Conservation (phyloP, 139 green algal genomes). For the Volvox africanus region DNA sequence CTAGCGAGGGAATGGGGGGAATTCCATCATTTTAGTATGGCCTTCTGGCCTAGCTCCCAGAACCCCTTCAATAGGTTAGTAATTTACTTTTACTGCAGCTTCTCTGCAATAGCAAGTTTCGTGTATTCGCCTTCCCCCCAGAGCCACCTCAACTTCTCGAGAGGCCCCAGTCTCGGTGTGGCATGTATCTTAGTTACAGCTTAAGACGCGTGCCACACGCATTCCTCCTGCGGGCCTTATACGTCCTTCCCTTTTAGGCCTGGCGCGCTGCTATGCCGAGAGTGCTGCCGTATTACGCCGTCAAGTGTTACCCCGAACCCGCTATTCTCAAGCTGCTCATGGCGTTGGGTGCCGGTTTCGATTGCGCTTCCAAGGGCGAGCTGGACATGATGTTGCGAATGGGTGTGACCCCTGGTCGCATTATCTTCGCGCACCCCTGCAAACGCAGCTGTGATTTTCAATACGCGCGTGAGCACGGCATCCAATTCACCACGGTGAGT, state of each 20-base stretch:
- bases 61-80: too few relatives aligned
- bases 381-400: slow-evolving; percentile 84
- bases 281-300: slow-evolving; percentile 89
- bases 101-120: too few relatives aligned
- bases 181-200: too few relatives aligned
- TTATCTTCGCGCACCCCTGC: slow-evolving; percentile 96
- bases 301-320: slow-evolving; percentile 94
- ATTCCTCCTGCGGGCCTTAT: too few relatives aligned
- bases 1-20: background rate
- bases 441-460: slow-evolving; percentile 91
- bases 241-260: slow-evolving; percentile 49
- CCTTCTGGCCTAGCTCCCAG: too few relatives aligned
- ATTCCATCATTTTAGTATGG: too few relatives aligned
- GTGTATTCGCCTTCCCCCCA: too few relatives aligned
- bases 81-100: too few relatives aligned
- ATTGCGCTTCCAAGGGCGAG: slow-evolving; percentile 92
- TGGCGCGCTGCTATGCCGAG: slow-evolving; percentile 89
- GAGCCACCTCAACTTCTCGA: too few relatives aligned
- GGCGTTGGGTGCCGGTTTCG: slow-evolving; percentile 90
- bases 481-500: slow-evolving; percentile 38
- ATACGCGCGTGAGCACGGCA: slow-evolving; percentile 63
- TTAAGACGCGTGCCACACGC: too few relatives aligned
- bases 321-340: slow-evolving; percentile 87
- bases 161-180: too few relatives aligned
- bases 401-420: slow-evolving; percentile 78